Conservation (phyloP, 805 yeast genomes). For the Metschnikowia kunwiensis region DNA sequence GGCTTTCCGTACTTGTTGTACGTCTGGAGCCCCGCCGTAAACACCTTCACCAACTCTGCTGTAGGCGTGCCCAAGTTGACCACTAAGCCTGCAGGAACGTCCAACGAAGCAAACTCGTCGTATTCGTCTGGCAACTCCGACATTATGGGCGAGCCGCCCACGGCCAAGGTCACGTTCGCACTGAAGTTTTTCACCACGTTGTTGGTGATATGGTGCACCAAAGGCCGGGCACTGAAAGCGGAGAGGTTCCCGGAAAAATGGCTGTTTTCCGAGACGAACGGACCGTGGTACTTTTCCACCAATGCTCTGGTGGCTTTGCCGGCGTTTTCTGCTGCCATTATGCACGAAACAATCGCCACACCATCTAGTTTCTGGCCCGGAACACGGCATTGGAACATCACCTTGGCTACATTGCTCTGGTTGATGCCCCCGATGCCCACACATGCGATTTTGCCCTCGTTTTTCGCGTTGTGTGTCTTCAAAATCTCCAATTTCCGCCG, state of each 20-base stretch:
- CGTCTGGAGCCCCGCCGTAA: slow-evolving; percentile 49
- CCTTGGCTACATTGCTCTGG: slow-evolving; percentile 56
- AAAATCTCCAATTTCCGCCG: slow-evolving; percentile 51
- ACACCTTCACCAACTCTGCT: slow-evolving; percentile 39
- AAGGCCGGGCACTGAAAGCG: slow-evolving; percentile 40
- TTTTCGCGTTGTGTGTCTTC: slow-evolving; percentile 17
- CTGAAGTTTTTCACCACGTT: slow-evolving; percentile 84
- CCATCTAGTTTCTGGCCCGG: slow-evolving; percentile 62
- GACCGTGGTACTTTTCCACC: slow-evolving; percentile 25
- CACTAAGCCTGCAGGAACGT: slow-evolving; percentile 55
- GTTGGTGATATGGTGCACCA: slow-evolving; percentile 86
- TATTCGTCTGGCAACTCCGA: slow-evolving; percentile 70
- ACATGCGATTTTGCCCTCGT: slow-evolving; percentile 42
- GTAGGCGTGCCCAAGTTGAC: slow-evolving; percentile 76
- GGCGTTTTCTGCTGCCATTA: slow-evolving; percentile 64
- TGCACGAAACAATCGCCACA: slow-evolving; percentile 85
- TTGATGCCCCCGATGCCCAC: slow-evolving; percentile 83
- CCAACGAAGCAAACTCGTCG: slow-evolving; percentile 52
- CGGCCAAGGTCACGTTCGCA: slow-evolving; percentile 80
- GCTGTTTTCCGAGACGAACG: slow-evolving; percentile 15
- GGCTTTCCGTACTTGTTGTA: slow-evolving; percentile 60
- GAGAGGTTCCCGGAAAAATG: not conserved
- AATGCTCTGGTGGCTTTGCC: slow-evolving; percentile 45
- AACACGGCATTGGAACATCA: slow-evolving; percentile 47
- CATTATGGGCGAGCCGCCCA: slow-evolving; percentile 89